Conservation (phyloP, 129 eudicot species). For the Tagetes erecta region DNA sequence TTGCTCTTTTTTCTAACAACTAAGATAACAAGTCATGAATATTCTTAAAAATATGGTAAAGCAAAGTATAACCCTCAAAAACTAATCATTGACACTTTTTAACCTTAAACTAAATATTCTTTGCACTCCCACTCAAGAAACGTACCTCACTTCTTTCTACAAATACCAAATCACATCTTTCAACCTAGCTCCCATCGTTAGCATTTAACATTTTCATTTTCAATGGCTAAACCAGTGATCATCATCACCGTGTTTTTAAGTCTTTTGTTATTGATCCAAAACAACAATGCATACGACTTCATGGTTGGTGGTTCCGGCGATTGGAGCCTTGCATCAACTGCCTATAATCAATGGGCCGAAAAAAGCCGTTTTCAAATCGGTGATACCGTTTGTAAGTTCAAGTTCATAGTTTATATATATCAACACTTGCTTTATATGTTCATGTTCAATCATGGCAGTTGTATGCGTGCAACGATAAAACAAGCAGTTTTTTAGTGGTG, state of each 20-base stretch:
- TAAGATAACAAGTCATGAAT: slow-evolving; percentile 57
- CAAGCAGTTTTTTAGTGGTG: no score
- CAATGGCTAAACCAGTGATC: slow-evolving; percentile 43
- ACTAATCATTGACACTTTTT: slow-evolving; percentile 28
- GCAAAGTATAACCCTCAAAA: slow-evolving; percentile 61
- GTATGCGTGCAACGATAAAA: no score
- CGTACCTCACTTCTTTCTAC: slow-evolving; percentile 49
- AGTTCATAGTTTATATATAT: no score
- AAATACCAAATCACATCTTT: slow-evolving; percentile 46
- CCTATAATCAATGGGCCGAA: slow-evolving; percentile 73
- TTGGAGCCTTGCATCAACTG: slow-evolving; percentile 56
- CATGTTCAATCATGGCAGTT: no score
- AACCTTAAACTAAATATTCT: slow-evolving; percentile 49
- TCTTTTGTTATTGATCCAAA: slow-evolving; percentile 51
- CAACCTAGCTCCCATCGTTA: neutral
- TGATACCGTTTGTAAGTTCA: slow-evolving; percentile 58
- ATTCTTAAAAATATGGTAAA: slow-evolving; percentile 44
- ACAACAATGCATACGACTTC: slow-evolving; percentile 51
- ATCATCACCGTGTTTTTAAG: slow-evolving; percentile 36
- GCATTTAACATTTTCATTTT: neutral
- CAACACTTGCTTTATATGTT: no score
- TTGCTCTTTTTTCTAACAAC: slow-evolving; percentile 10
- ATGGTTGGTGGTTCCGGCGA: slow-evolving; percentile 74
- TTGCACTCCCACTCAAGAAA: slow-evolving; percentile 59
- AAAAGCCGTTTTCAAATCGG: slow-evolving; percentile 62